Evolutionary conservation across 2,329 filamentous ascomycete species (phyloP).

Genomic region (Trichoderma arundinaceum): DNA sequence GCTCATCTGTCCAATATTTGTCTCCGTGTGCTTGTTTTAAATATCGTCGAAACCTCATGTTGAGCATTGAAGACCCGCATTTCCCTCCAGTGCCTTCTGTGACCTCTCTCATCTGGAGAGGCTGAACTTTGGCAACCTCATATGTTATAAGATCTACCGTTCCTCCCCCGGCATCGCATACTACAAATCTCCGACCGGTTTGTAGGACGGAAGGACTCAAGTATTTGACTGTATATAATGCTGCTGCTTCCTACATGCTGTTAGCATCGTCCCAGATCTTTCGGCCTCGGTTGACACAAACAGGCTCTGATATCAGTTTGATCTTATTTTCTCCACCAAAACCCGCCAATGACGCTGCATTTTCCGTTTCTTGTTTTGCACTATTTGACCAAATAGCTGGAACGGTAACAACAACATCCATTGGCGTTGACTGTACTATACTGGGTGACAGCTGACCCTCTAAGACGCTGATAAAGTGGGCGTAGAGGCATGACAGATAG

Average conservation of each 20-base stretch:
- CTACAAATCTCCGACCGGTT: conserved; percentile 55
- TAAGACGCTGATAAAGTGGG: conserved; percentile 54
- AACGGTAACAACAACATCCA: conserved; percentile 62
- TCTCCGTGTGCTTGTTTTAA: conserved; percentile 51
- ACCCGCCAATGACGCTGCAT: conserved; percentile 47
- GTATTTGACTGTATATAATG: conserved; percentile 54
- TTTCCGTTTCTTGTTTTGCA: conserved; percentile 57
- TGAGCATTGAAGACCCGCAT: conserved; percentile 57
- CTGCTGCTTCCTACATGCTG: conserved; percentile 53
- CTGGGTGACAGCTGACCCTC: conserved; percentile 49
- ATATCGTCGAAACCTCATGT: conserved; percentile 54
- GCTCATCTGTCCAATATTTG: conserved; percentile 51
- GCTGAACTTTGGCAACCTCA: conserved; percentile 50
- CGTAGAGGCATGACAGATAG: conserved; percentile 56
- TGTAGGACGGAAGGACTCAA: conserved; percentile 50
- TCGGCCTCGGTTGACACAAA: conserved; percentile 34
- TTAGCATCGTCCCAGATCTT: conserved; percentile 21
- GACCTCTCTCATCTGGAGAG: conserved; percentile 55
- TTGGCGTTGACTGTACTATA: conserved; percentile 51
- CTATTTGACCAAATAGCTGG: conserved; percentile 64
- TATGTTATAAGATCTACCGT: conserved; percentile 62
- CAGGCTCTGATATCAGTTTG: conserved; percentile 56
- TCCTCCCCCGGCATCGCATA: conserved; percentile 61
- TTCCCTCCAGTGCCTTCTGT: conserved; percentile 55
- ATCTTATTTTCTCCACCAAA: conserved; percentile 51